Base-by-base conservation (phyloP, 169 alveolate species). In the Miamiensis avidus region DNA sequence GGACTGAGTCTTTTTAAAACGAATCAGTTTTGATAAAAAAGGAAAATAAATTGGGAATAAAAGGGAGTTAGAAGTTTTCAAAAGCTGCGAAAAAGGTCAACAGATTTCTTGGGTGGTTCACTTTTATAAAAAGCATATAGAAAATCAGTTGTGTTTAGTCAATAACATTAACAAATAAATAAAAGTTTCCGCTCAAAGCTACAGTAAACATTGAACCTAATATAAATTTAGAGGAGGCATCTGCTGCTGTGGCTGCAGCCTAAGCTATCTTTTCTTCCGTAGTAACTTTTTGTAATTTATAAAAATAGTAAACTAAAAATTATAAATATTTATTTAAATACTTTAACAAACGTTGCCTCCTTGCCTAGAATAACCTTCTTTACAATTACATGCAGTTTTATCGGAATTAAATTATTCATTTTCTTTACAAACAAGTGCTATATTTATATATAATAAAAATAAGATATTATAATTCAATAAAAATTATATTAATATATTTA, bases 41-140 rank as follows among this genome's bases (percentile, higher is more conserved):
- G 1, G 29, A 25, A 34, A 75, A 75, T 26, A 75, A 34, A 75
- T 75, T 75, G 31, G 78, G 78, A 27, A 75, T 29, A 75, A 75
- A 75, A 4, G 78, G 78, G 49, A 75, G 31, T 26, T 25, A 26
- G 29, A 75, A 75, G 20, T 75, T 29, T 75, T 75, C 31, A 75
- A 75, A 75, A 4, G 31, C 6, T 1, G 25, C 29, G 31, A 30
- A 75, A 75, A 75, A 75, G 25, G 29, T 75, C 33, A 4, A 30
- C 25, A 75, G 29, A 75, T 75, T 75, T 75, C 29, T 26, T 0
- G 78, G 78, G 31, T 26, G 31, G 29, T 34, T 75, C 0, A 75
- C 31, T 15, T 75, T 75, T 29, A 75, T 26, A 75, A 75, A 75
- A 27, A 75, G 29, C 25, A 75, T 27, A 75, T 75, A 75, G 31